Conservation (phyloP, 2,329 filamentous ascomycete species). For the Neophaeococcomyces aloes region DNA sequence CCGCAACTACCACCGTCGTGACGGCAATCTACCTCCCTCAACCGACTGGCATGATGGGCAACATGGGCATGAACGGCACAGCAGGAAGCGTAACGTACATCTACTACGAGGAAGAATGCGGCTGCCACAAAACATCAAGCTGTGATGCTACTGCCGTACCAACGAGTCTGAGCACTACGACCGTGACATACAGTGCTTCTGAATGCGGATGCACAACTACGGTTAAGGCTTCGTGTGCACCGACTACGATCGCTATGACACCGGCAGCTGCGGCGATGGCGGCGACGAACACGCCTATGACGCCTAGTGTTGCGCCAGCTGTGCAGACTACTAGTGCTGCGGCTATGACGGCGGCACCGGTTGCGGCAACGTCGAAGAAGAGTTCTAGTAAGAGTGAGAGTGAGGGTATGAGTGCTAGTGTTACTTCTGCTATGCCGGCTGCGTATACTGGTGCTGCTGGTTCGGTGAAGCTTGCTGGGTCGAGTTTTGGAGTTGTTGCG, state of each 20-base stretch:
- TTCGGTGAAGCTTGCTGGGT: slow-evolving; percentile 8
- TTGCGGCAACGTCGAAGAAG: too few relatives aligned
- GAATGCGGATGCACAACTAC: slow-evolving; percentile 17
- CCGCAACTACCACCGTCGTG: background rate
- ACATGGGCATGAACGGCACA: background rate
- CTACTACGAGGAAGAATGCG: slow-evolving; percentile 5
- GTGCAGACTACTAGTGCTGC: slow-evolving; percentile 4
- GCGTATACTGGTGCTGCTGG: slow-evolving; percentile 14
- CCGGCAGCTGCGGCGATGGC: background rate
- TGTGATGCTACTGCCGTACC: background rate
- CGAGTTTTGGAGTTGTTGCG: slow-evolving; percentile 8
- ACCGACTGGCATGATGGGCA: background rate
- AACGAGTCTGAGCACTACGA: slow-evolving; percentile 5
- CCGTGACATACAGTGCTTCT: slow-evolving; percentile 16
- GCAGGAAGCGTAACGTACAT: slow-evolving; percentile 1
- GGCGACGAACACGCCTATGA: slow-evolving; percentile 7
- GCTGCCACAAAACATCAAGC: slow-evolving; percentile 1
- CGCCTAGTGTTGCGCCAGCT: slow-evolving; percentile 9
- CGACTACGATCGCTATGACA: slow-evolving; percentile 13
- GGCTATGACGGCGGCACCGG: background rate
- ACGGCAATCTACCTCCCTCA: slow-evolving; percentile 5
- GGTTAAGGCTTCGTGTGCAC: slow-evolving; percentile 12
- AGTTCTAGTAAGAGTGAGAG: too few relatives aligned
- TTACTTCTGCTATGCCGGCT: background rate
- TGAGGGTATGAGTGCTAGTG: too few relatives aligned